Percentiles rank a stretch among this genome's conserved stretches.
Evolutionary conservation across 345 rosid species (phyloP).

Genomic region (Brassica incana): DNA sequence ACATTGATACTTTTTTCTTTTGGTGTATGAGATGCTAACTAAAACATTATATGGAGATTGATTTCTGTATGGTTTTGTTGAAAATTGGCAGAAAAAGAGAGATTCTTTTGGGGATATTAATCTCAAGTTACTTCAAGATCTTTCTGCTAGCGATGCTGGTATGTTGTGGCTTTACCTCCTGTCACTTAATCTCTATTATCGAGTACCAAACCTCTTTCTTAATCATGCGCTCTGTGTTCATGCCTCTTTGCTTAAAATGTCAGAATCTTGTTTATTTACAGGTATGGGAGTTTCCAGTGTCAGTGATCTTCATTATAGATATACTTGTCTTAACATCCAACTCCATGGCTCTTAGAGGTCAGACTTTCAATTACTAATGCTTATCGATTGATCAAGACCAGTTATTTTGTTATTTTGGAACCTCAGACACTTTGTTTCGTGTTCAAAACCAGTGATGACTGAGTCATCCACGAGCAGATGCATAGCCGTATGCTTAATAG

Average conservation of each 20-base stretch:
- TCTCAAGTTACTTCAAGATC: slow-evolving; percentile 84
- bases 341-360: slow-evolving; percentile 74
- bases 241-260: not conserved
- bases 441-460: slow-evolving; percentile 55
- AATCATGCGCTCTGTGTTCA: not conserved
- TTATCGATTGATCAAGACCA: not conserved
- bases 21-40: not conserved
- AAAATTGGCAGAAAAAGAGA: slow-evolving; percentile 41
- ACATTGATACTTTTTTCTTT: not conserved
- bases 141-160: slow-evolving; percentile 73
- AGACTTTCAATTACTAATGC: slow-evolving; percentile 26
- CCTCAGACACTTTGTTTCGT: slow-evolving; percentile 3
- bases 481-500: slow-evolving; percentile 57
- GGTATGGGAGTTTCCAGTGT: slow-evolving; percentile 88
- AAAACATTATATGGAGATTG: not conserved
- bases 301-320: slow-evolving; percentile 69
- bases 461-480: slow-evolving; percentile 54
- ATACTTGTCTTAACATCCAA: slow-evolving; percentile 77
- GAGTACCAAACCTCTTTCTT: not conserved
- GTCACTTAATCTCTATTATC: not conserved
- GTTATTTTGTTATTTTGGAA: slow-evolving; percentile 11
- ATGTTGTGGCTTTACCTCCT: slow-evolving; percentile 23
- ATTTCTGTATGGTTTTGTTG: not conserved
- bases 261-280: slow-evolving; percentile 29
- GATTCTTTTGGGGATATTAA: slow-evolving; percentile 51